A percentile compares a stretch with the other conserved stretches of the same genome.
Evolutionary conservation across 306 rosid genomes (phyloP).

Genomic region (Cucumis sativus): Cucumber_9930_V3 NC_026659.2:21282001-21282500

Average conservation of each 20-base stretch:
- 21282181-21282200: conserved; percentile 23
- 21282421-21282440: too few species aligned
- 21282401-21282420: too few species aligned
- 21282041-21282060: conserved; percentile 37
- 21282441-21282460: too few species aligned
- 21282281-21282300: too few species aligned
- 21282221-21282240: background rate
- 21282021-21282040: conserved; percentile 47
- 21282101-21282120: conserved; percentile 24
- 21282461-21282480: too few species aligned
- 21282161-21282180: conserved; percentile 12
- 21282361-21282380: too few species aligned
- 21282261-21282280: too few species aligned
- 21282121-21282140: conserved; percentile 49
- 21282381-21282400: too few species aligned
- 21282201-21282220: background rate
- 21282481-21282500: too few species aligned
- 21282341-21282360: too few species aligned
- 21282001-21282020: conserved; percentile 67
- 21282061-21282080: conserved; percentile 24
- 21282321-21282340: too few species aligned
- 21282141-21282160: conserved; percentile 42
- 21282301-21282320: too few species aligned
- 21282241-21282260: background rate
- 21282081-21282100: conserved; percentile 8